Base-by-base conservation (phyloP, 805 yeast genomes). In the Myxozyma melibiosi region DNA sequence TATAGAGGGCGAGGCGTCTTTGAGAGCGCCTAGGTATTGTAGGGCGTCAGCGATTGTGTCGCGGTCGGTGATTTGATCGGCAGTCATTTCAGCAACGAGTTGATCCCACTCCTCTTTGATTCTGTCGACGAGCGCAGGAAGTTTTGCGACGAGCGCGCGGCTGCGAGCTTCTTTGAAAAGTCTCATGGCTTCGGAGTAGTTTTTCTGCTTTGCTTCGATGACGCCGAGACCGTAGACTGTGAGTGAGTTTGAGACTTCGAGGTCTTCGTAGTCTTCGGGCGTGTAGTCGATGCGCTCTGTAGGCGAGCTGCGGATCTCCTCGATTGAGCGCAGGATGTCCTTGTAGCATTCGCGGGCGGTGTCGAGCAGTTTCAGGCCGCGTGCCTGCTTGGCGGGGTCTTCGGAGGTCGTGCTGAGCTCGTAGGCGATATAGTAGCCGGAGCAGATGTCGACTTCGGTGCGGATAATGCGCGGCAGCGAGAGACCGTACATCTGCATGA, bases 171-270 rank as follows among this genome's bases (percentile, higher is more conserved):
- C 90, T 5, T 84, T 74, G 45, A 91, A 74, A 27, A 80, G 73
- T 40, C 82, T 75, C 62, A 80, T 82, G 0, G 96, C 90, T 53
- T 77, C 72, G 1, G 76, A 78, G 54, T 80, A 75, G 9, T 84
- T 73, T 0, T 84, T 80, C 44, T 76, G 67, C 65, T 88, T 88
- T n/a, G 85, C 71, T 42, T 81, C 78, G 9, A 89, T 78, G 4
- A 90, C 95, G 1, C 97, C 98, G 39, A 88, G 75, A 0, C 96
- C 95, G 68, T 87, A 91, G 0, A 90, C 83, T 0, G 96, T 83
- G 68, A 91, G 76, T 0, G 95, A 94, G 40, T 86, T 83, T 0
- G 87, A 82, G 61, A 87, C 89, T 31, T 81, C 78, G 11, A 86
- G 31, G 62, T 61, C 51, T 39, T 56, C 40, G 58, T 53, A 45